Evolutionary conservation across 306 rosid genomes (phyloP), one percentile per base, ranked within the genome.

Genomic region (Glycyrrhiza uralensis): DNA sequence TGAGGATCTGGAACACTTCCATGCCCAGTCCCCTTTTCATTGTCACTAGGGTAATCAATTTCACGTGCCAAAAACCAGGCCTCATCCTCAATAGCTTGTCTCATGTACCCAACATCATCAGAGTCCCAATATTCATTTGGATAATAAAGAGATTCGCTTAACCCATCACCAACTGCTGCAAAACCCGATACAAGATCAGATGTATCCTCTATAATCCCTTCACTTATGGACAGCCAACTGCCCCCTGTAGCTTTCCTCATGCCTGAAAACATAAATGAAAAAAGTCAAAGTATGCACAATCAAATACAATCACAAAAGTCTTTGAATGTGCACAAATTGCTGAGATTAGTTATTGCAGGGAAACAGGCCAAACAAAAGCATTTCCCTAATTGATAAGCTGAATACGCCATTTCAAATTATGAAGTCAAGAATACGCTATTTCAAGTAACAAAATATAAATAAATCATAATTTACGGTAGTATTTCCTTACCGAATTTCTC

Each of bases 1-100:
- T 84, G 97, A 19, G 77, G 85, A 85, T 95, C 97, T 35, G 91
- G 96, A 71, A 84, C 91, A 72, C 89, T 91, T 72, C 93, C 96
- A 82, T 86, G 93, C 72, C 87, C 96, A n/a, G 96, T 86, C 39
- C 92, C 97, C 77, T 95, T 95, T 70, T 95, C 97, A 66, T 95
- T 95, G 79, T 95, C 99, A 74, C 99, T 95, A 39, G 97, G 99
- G 83, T 95, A 95, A 81, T 95, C 99, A 46, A 95, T 86, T 83
- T 95, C 99, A 52, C 91, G 99, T n/a, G 96, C 99, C 81, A 95
- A 75, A 80, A 95, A 95, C 99, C 99, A 95, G 64, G 97, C 83
- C 86, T 95, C 99, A 26, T 95, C 99, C 88, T 95, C 97, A 71
- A 95, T 95, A 47, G 99, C 97, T 75, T 95, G 99, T 82, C 97